These are phyloP conservation scores for Austropuccinia psidii DNA, from an alignment of 1,284 basidiomycete species.

Conservation along the genomic window DNA sequence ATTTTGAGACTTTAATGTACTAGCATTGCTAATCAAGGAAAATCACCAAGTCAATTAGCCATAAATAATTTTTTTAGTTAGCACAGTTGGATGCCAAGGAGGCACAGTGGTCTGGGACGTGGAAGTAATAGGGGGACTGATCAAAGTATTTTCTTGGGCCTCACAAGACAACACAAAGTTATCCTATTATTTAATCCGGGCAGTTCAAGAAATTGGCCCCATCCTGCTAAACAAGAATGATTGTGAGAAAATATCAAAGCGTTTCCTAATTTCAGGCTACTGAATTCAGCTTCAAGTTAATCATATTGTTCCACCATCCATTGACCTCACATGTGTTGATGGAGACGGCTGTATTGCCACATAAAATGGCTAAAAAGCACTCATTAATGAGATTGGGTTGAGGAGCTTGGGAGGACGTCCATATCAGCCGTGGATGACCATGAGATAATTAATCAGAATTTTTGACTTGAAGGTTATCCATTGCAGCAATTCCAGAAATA, in stretches of 20 bases:
- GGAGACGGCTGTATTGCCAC: background rate
- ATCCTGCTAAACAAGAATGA: background rate
- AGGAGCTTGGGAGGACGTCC: too few relatives aligned
- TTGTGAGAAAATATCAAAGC: background rate
- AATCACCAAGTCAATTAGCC: background rate
- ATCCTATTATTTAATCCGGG: background rate
- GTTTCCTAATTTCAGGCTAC: too few relatives aligned
- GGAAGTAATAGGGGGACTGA: background rate
- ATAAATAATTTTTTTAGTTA: slow-evolving; percentile 6
- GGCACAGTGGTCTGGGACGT: background rate
- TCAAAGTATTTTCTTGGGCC: background rate
- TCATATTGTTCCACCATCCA: slow-evolving; percentile 21
- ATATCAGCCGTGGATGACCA: too few relatives aligned
- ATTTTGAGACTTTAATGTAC: too few relatives aligned
- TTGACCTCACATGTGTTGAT: slow-evolving; percentile 14
- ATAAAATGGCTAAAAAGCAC: slow-evolving; percentile 1
- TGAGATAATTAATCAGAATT: too few relatives aligned
- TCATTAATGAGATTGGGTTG: too few relatives aligned
- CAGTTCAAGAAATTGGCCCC: slow-evolving; percentile 17
- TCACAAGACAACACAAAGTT: slow-evolving; percentile 4
- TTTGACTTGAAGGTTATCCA: slow-evolving; percentile 9
- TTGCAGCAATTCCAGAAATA: slow-evolving; percentile 23
- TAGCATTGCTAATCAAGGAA: too few relatives aligned
- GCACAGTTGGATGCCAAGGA: slow-evolving; percentile 14
- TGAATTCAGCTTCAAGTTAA: slow-evolving; percentile 2